Evolutionary conservation across 345 rosid genomes (phyloP).

Genomic region (Toxicodendron radicans): DNA sequence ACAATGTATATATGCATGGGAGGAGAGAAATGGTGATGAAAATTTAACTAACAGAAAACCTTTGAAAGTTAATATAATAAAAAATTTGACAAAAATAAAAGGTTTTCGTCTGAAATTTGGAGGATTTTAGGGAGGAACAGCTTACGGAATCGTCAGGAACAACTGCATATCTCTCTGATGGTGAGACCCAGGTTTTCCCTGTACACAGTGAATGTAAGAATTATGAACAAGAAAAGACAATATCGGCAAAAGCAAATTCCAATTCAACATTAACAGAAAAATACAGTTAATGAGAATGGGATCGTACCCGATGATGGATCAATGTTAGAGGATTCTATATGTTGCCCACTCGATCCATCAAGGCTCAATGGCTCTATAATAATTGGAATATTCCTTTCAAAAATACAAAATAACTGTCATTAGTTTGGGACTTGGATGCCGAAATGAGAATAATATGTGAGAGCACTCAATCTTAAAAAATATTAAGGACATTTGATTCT

Average conservation of each 20-base stretch:
- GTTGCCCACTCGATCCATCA: constrained; percentile 80
- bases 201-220: constrained; percentile 20
- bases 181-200: constrained; percentile 90
- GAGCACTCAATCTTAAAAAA: background rate
- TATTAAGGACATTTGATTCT: background rate
- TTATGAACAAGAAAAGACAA: background rate
- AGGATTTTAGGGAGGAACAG: background rate
- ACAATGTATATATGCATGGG: background rate
- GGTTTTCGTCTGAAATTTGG: background rate
- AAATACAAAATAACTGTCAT: constrained; percentile 9
- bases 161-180: constrained; percentile 85
- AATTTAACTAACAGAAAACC: background rate
- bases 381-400: constrained; percentile 66
- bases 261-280: background rate
- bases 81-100: background rate
- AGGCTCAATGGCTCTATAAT: constrained; percentile 70
- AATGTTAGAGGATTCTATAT: constrained; percentile 59
- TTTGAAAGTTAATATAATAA: background rate
- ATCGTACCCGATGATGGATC: constrained; percentile 72
- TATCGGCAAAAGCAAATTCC: background rate
- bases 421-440: background rate
- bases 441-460: background rate
- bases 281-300: background rate
- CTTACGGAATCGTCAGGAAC: constrained; percentile 90
- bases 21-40: background rate